These are phyloP conservation scores for Blastobotrys capitulatus DNA, from an alignment of 1,139 yeast genomes.

Conservation along the genomic window DNA sequence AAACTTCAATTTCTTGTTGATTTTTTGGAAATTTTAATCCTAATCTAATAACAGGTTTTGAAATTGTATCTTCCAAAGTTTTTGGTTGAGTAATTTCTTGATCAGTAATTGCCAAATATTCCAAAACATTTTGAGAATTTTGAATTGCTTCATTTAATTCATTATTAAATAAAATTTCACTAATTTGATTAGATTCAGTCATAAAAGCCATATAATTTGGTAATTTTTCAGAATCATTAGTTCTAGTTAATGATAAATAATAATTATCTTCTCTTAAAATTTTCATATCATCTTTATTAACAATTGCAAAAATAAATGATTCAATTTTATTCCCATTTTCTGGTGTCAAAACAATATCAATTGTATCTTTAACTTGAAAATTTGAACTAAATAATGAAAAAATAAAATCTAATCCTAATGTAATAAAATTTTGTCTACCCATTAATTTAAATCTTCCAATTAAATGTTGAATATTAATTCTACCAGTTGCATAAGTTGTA, in stretches of 20 bases:
- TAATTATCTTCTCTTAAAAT: slow-evolving; percentile 69
- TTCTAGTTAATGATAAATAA: slow-evolving; percentile 77
- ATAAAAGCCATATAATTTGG: slow-evolving; percentile 77
- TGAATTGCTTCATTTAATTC: slow-evolving; percentile 45
- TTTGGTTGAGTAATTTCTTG: slow-evolving; percentile 65
- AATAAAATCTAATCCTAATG: slow-evolving; percentile 53
- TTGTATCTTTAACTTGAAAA: slow-evolving; percentile 43
- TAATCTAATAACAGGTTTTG: slow-evolving; percentile 52
- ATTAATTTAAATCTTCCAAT: slow-evolving; percentile 57
- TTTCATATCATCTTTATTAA: slow-evolving; percentile 80
- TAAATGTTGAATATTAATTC: slow-evolving; percentile 65
- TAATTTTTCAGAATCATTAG: slow-evolving; percentile 61
- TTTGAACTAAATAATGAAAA: slow-evolving; percentile 49
- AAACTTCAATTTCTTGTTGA: slow-evolving; percentile 42
- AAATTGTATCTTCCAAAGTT: slow-evolving; percentile 43
- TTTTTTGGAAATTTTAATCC: slow-evolving; percentile 46
- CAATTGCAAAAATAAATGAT: slow-evolving; percentile 76
- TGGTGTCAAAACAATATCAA: slow-evolving; percentile 53
- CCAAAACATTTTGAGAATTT: slow-evolving; percentile 37
- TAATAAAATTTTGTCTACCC: slow-evolving; percentile 75
- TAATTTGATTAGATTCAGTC: slow-evolving; percentile 83
- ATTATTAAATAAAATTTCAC: slow-evolving; percentile 54
- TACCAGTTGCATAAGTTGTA: slow-evolving; percentile 83
- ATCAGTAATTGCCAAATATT: slow-evolving; percentile 76
- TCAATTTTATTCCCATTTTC: slow-evolving; percentile 44